These are phyloP conservation scores for Fusarium pseudonygamai DNA, from an alignment of 2,329 filamentous ascomycete species.

Conservation along the genomic window DNA sequence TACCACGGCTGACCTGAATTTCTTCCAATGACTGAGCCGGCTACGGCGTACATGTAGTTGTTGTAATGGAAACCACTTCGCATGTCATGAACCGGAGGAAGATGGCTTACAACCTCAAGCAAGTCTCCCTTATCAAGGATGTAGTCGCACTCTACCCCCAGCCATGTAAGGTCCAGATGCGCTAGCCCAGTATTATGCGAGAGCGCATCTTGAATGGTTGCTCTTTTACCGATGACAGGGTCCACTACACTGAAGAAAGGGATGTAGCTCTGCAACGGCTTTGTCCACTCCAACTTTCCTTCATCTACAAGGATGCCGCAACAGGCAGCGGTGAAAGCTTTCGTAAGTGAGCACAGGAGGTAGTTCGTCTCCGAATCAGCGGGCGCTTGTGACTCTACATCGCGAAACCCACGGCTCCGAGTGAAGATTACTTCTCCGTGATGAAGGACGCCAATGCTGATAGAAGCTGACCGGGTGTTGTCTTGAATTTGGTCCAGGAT, in stretches of 20 bases:
- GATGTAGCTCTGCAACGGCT: neutral
- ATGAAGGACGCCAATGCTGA: neutral
- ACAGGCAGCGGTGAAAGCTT: neutral
- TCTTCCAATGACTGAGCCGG: neutral
- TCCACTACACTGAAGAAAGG: neutral
- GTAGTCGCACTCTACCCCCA: neutral
- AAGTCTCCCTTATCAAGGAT: neutral
- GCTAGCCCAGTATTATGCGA: neutral
- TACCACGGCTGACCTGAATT: neutral
- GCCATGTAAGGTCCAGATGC: neutral
- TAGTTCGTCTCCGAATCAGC: neutral
- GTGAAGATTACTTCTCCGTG: neutral
- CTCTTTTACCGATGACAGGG: neutral
- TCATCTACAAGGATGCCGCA: neutral
- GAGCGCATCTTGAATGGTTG: neutral
- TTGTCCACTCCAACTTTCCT: neutral
- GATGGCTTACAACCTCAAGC: neutral
- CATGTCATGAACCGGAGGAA: neutral
- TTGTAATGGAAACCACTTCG: neutral
- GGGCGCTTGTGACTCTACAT: neutral
- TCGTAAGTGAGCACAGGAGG: accelerated
- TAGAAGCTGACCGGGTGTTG: neutral
- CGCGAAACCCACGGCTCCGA: neutral
- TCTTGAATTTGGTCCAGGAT: neutral
- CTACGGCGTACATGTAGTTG: neutral